phyloP scores from a whole-genome alignment of 352 stramenopile species.

The Pythium aquatile region DNA sequence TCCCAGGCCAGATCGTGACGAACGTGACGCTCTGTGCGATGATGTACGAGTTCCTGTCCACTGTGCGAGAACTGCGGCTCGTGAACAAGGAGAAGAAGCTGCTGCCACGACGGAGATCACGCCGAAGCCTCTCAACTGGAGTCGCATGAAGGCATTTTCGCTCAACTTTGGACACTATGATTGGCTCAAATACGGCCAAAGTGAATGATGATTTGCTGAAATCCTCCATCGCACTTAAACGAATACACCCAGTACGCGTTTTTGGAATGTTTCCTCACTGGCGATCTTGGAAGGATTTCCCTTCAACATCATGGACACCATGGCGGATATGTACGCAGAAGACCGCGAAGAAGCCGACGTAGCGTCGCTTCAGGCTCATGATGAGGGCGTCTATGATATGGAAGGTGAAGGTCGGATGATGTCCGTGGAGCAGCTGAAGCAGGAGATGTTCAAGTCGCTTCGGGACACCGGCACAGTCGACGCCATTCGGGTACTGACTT shows the following conservation, averaged over 20 bases:
- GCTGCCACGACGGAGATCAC: conserved; percentile 27
- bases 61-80: conserved; percentile 75
- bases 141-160: too few relatives aligned
- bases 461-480: conserved; percentile 63
- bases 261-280: conserved; percentile 22
- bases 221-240: neutral
- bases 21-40: conserved; percentile 25
- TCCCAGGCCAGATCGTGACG: conserved; percentile 8
- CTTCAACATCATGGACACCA: conserved; percentile 9
- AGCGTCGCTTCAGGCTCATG: neutral
- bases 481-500: conserved; percentile 44
- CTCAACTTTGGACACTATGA: neutral
- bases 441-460: conserved; percentile 71
- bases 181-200: neutral
- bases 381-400: neutral
- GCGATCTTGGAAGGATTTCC: conserved; percentile 5
- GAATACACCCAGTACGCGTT: neutral
- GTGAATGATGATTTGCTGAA: neutral
- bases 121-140: neutral
- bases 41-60: conserved; percentile 63
- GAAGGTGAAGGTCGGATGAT: conserved; percentile 30
- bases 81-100: conserved; percentile 75
- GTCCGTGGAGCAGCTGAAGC: conserved; percentile 64
- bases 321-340: conserved; percentile 12
- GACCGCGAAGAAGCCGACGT: conserved; percentile 1